A percentile compares a stretch with the other conserved stretches of the same genome.
These are phyloP conservation scores for Groenewaldozyma salmanticensis DNA, from an alignment of 805 yeast genomes.

Conservation along the genomic window DNA sequence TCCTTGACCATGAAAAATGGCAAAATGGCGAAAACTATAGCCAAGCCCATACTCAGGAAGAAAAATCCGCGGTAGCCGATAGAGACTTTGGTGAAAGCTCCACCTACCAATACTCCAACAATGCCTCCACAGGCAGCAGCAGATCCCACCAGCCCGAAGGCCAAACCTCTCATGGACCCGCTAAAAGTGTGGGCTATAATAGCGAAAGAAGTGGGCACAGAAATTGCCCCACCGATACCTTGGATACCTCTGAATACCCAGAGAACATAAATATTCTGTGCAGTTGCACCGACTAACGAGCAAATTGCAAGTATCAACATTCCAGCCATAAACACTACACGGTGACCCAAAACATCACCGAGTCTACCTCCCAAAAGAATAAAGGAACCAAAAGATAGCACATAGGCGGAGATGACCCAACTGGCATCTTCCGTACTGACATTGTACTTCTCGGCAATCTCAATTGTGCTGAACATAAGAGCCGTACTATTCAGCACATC, in stretches of 20 bases:
- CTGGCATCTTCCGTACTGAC: conserved; percentile 12
- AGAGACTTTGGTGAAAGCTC: conserved; percentile 32
- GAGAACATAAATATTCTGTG: not conserved
- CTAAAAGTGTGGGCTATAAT: conserved; percentile 25
- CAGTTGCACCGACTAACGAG: conserved; percentile 16
- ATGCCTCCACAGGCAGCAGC: conserved; percentile 28
- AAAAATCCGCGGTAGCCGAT: conserved; percentile 34
- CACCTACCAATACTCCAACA: conserved; percentile 35
- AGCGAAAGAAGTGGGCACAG: conserved; percentile 32
- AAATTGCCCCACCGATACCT: conserved; percentile 35
- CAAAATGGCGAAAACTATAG: conserved; percentile 17
- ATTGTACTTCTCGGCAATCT: conserved; percentile 15
- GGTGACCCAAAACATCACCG: conserved; percentile 35
- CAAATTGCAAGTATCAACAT: conserved; percentile 20
- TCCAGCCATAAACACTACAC: conserved; percentile 24
- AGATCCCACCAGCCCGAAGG: conserved; percentile 23
- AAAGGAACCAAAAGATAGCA: conserved; percentile 37
- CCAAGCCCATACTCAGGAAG: conserved; percentile 31
- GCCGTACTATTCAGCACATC: conserved; percentile 21
- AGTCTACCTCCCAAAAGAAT: conserved; percentile 35
- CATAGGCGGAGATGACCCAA: conserved; percentile 38
- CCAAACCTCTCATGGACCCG: conserved; percentile 23
- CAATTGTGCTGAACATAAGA: conserved; percentile 15
- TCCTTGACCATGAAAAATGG: conserved; percentile 26
- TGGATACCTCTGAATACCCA: conserved; percentile 35